A percentile compares a stretch with the other conserved stretches of the same genome.
These are phyloP conservation scores for Termitomyces sp. DNA, from an alignment of 768 basidiomycete genomes.

Conservation along the genomic window DNA sequence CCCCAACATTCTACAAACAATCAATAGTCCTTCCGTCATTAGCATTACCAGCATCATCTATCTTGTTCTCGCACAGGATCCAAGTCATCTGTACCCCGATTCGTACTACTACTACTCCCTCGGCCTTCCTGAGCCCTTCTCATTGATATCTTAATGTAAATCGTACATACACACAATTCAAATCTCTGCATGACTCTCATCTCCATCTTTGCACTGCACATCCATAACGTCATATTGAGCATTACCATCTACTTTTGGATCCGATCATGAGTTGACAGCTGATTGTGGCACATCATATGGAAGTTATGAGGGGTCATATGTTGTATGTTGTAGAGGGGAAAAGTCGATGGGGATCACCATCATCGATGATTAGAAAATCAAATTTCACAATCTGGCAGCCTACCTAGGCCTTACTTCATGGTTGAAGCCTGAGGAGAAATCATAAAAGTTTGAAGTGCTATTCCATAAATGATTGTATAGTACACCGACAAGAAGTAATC, in stretches of 20 bases:
- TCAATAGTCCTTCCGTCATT: not conserved
- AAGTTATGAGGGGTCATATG: not conserved
- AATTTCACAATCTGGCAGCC: too few relatives aligned
- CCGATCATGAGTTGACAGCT: not conserved
- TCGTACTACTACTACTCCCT: not conserved
- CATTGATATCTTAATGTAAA: conserved; percentile 14
- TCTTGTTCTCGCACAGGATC: conserved; percentile 1
- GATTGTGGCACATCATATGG: conserved; percentile 7
- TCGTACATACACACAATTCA: conserved; percentile 1
- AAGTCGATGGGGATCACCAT: too few relatives aligned
- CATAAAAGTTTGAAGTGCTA: too few relatives aligned
- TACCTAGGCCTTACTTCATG: too few relatives aligned
- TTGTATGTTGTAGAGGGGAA: too few relatives aligned
- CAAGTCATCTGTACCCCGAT: conserved; percentile 1
- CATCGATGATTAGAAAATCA: too few relatives aligned
- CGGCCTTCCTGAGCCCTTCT: not conserved
- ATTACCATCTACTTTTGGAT: not conserved
- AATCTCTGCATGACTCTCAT: not conserved
- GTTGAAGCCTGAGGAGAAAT: too few relatives aligned
- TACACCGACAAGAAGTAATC: too few relatives aligned
- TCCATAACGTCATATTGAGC: not conserved
- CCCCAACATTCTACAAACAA: conserved; percentile 1
- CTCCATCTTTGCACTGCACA: not conserved
- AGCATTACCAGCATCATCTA: conserved; percentile 11
- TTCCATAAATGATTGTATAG: too few relatives aligned